Base-by-base conservation (phyloP, 257 asterid genomes). In the Salvia hispanica region DNA sequence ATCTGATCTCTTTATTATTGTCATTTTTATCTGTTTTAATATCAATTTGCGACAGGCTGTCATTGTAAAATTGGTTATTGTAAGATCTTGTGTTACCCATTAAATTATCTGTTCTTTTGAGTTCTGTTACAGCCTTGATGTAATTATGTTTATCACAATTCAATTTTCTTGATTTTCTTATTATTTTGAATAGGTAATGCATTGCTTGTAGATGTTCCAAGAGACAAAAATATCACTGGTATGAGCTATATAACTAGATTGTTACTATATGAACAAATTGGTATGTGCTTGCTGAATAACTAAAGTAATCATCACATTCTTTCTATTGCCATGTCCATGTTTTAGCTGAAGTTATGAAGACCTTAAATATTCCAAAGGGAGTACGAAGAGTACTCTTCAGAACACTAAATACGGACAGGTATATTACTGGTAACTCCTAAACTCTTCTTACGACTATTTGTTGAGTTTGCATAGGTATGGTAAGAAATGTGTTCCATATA, bases 401-500 rank as follows among this genome's bases (percentile, higher is more conserved):
- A 77, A 94, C 99, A 40, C 82, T 91, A 12, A 94, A 94, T 80
- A 85, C 96, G 0, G 99, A 94, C 90, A 94, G 99, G 99, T 90
- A 79, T 28, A 15, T 14, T 31, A 18, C 5, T 51, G 34, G 25
- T 58, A 67, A 44, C 53, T 51, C 62, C 16, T 7, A n/a, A 36
- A 31, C 63, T 60, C 66, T 69, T 51, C 69, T 50, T 37, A 37
- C 10, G 7, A 56, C 64, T 64, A 28, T 13, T 31, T 9, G 54
- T 48, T 47, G 33, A 31, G 46, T 48, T 33, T 64, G 56, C 73
- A 50, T 58, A 10, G 31, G 64, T 58, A 12, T n/a, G 7, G 12
- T 36, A 6, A 13, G 28, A 45, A 45, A 15, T 34, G 15, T 67
- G 56, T 18, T n/a, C 34, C 46, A 13, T 5, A 7, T 21, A 51